These are phyloP conservation scores for Pleurotus citrinopileatus DNA, from an alignment of 768 basidiomycete genomes.

Conservation along the genomic window DNA sequence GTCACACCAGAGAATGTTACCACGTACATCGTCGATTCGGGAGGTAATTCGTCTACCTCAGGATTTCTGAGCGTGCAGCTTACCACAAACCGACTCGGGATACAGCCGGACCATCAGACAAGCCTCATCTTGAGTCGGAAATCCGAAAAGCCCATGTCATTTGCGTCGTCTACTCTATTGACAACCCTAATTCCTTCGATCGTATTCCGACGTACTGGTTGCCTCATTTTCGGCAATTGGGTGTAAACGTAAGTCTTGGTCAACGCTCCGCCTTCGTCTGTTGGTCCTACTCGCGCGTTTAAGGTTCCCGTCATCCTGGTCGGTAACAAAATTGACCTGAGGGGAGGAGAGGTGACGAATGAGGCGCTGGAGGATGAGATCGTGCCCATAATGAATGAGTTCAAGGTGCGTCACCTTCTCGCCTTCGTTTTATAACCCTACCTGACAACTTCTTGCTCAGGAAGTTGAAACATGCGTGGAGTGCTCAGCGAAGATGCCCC, in stretches of 20 bases:
- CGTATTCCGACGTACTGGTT: conserved; percentile 98
- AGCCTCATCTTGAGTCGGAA: conserved; percentile 88
- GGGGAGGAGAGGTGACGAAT: conserved; percentile 92
- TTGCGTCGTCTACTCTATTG: conserved; percentile 95
- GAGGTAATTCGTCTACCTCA: conserved; percentile 54
- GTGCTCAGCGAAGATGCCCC: conserved; percentile 85
- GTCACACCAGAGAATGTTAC: conserved; percentile 98
- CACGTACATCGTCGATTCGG: conserved; percentile 96
- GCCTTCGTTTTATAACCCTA: conserved; percentile 11
- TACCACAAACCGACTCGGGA: conserved; percentile 8
- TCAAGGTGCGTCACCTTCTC: conserved; percentile 65
- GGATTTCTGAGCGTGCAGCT: not conserved
- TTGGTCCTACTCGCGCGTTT: conserved; percentile 11
- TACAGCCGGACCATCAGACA: conserved; percentile 82
- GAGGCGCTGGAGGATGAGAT: conserved; percentile 94
- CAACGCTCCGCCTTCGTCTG: not conserved
- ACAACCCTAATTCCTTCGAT: conserved; percentile 95
- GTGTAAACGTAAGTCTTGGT: conserved; percentile 75
- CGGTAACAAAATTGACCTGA: conserved; percentile 96
- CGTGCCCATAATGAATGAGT: conserved; percentile 96
- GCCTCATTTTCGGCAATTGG: conserved; percentile 90
- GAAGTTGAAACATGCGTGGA: conserved; percentile 99
- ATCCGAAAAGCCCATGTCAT: conserved; percentile 98
- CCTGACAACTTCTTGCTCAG: conserved; percentile 38
- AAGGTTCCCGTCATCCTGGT: conserved; percentile 96